Evolutionary conservation across 805 yeast genomes (phyloP).

Genomic region (Scheffersomyces amazonensis): DNA sequence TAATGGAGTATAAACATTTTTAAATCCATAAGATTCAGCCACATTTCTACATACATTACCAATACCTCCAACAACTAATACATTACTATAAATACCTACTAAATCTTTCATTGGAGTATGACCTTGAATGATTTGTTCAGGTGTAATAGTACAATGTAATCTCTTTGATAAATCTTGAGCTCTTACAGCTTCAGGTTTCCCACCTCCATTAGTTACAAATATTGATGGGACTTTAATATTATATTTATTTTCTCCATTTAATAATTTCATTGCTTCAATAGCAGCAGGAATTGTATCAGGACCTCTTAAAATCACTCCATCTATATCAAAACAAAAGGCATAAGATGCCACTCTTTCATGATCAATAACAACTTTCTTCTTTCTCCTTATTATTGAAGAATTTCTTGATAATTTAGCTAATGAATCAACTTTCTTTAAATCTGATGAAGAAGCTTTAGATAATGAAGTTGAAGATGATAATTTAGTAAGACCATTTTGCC

Average conservation of each 20-base stretch:
- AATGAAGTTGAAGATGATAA: conserved; percentile 34
- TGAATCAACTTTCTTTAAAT: conserved; percentile 42
- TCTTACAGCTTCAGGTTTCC: conserved; percentile 73
- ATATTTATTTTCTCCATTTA: conserved; percentile 76
- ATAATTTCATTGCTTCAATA: conserved; percentile 62
- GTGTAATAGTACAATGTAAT: conserved; percentile 57
- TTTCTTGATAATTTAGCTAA: conserved; percentile 46
- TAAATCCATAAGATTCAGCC: conserved; percentile 81
- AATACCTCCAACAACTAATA: conserved; percentile 85
- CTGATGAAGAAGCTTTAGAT: conserved; percentile 26
- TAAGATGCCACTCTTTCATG: conserved; percentile 75
- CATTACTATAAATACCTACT: conserved; percentile 64
- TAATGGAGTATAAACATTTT: conserved; percentile 75
- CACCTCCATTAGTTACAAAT: conserved; percentile 91
- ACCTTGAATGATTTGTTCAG: conserved; percentile 85
- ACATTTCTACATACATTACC: conserved; percentile 82
- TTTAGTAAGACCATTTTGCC: conserved; percentile 50
- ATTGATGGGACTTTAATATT: conserved; percentile 79
- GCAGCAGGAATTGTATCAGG: conserved; percentile 84
- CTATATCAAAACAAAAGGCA: conserved; percentile 92
- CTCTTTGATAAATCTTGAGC: conserved; percentile 67
- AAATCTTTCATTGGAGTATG: conserved; percentile 92
- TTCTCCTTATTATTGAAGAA: conserved; percentile 43
- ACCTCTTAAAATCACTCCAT: conserved; percentile 85
- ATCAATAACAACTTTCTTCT: conserved; percentile 54